Conservation (phyloP, 768 basidiomycete genomes). For the Serendipita sp. region DNA sequence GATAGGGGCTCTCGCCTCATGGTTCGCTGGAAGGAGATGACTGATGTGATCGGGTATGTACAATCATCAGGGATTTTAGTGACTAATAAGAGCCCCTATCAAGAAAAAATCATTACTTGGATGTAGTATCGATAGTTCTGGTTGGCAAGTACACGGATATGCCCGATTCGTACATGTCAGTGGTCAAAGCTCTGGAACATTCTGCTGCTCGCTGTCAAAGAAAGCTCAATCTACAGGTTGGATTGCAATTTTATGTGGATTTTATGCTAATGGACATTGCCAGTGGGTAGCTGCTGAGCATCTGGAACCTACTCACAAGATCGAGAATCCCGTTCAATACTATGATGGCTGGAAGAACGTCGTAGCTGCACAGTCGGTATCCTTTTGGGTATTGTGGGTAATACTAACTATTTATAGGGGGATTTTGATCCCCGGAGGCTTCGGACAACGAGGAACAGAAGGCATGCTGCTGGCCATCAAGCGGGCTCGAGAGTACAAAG, state of each 20-base stretch:
- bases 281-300: conserved; percentile 81
- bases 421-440: conserved; percentile 94
- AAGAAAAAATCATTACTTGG: conserved; percentile 88
- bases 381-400: not conserved
- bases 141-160: conserved; percentile 97
- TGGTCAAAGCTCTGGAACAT: conserved; percentile 91
- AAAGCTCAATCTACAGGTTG: conserved; percentile 64
- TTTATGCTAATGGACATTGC: not conserved
- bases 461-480: conserved; percentile 98
- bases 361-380: conserved; percentile 66
- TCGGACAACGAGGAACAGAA: conserved; percentile 83
- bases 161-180: conserved; percentile 97
- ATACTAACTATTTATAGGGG: conserved; percentile 34
- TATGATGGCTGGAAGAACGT: conserved; percentile 92
- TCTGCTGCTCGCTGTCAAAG: conserved; percentile 83
- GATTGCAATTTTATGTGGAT: conserved; percentile 14
- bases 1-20: conserved; percentile 50
- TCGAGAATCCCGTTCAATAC: conserved; percentile 67
- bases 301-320: conserved; percentile 66
- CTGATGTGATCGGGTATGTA: conserved; percentile 26
- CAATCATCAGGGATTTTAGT: not conserved
- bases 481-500: conserved; percentile 86
- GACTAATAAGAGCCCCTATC: conserved; percentile 4
- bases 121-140: conserved; percentile 73
- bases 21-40: conserved; percentile 67